These are phyloP conservation scores for Ophiobolus disseminans DNA, from an alignment of 2,329 filamentous ascomycete species.

Conservation along the genomic window DNA sequence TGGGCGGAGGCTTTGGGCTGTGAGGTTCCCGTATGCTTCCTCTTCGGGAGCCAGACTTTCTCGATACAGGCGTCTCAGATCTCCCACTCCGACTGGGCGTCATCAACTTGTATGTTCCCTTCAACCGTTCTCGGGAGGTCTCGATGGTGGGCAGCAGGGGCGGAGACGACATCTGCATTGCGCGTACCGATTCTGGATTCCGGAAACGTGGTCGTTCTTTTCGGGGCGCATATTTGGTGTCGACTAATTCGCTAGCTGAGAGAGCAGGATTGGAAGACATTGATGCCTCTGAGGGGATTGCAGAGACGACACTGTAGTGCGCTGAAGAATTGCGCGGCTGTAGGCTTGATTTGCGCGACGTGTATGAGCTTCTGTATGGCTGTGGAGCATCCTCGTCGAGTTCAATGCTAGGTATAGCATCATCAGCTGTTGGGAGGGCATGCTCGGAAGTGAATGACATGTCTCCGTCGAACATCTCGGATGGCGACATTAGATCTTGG, in stretches of 20 bases:
- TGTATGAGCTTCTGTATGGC: constrained; percentile 44
- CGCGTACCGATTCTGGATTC: constrained; percentile 72
- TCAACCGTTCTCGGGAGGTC: constrained; percentile 38
- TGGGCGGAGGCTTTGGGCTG: constrained; percentile 35
- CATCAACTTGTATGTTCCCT: constrained; percentile 40
- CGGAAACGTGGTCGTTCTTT: constrained; percentile 70
- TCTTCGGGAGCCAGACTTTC: constrained; percentile 37
- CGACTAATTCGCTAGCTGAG: constrained; percentile 33
- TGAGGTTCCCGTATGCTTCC: constrained; percentile 35
- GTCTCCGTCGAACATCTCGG: constrained; percentile 41
- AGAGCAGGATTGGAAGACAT: constrained; percentile 40
- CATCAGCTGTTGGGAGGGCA: constrained; percentile 36
- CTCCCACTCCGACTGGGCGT: constrained; percentile 42
- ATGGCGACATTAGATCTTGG: constrained; percentile 36
- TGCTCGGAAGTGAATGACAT: constrained; percentile 43
- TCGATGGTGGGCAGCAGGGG: constrained; percentile 40
- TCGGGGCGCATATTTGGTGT: constrained; percentile 61
- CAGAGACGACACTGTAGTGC: constrained; percentile 45
- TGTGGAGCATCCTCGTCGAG: constrained; percentile 32
- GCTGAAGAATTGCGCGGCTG: constrained; percentile 39
- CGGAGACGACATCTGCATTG: constrained; percentile 74
- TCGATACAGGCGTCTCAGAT: constrained; percentile 40
- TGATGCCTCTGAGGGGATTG: constrained; percentile 48
- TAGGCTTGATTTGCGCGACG: constrained; percentile 32
- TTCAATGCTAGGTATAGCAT: constrained; percentile 42